Base-by-base conservation (phyloP, 2,329 filamentous ascomycete genomes). In the Microcyclosporella mali region DNA sequence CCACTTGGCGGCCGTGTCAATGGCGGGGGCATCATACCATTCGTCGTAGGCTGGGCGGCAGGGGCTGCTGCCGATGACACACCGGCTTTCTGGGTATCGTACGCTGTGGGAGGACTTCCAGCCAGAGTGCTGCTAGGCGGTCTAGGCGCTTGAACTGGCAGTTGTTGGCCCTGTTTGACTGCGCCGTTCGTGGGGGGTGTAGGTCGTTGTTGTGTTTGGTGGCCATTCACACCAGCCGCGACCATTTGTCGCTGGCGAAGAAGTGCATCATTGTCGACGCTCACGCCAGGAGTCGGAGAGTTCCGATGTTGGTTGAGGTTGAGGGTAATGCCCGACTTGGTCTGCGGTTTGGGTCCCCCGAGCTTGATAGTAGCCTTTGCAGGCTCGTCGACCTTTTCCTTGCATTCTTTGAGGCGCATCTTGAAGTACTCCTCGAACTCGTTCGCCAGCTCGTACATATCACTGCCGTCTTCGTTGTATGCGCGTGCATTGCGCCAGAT, bases 381-480 rank as follows among this genome's bases (percentile, higher is more conserved):
- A 11, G 87, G 84, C 63, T 92, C 85, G 37, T 77, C 73, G 14
- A 90, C 85, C 43, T 75, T 75, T 35, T 75, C 75, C 62, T 84
- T 88, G 8, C 87, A 88, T 56, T 85, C 76, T 49, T 77, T 78
- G 28, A 94, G 65, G 41, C 85, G 72, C 31, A 76, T 71, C 39
- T 78, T 71, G 60, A 94, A 89, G 56, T 79, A 74, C 61, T 78
- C 86, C 78, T 94, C 82, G 6, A 95, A 77, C 46, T 92, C 81
- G 37, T 81, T 78, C 1, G 88, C 87, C 47, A 92, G 71, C 16
- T 78, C 72, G 51, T 82, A 87, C 39, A 95, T 89, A 12, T 88
- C 84, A 58, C 89, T 95, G 3, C 84, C 85, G 59, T 95, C 88
- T 63, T 95, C 87, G 54, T 95, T 95, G 70, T 90, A 95, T 46